Percentiles rank a stretch among this genome's conserved stretches.
Evolutionary conservation across 2,329 filamentous ascomycete species (phyloP).

Genomic region (Monilinia fructigena): DNA sequence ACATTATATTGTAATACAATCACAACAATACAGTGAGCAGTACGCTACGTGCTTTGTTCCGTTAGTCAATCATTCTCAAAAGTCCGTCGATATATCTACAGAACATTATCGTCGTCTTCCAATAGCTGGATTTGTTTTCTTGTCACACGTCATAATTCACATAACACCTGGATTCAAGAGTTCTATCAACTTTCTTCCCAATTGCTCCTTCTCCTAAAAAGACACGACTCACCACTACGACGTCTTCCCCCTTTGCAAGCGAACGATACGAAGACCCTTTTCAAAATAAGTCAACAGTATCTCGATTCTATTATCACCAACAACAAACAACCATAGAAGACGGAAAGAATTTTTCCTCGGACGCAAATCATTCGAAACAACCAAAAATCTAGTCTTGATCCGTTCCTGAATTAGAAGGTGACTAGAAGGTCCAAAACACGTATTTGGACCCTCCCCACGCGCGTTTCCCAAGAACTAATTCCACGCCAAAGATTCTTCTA

Average conservation of each 20-base stretch:
- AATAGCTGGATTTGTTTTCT: not conserved
- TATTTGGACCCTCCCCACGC: not conserved
- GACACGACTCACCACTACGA: not conserved
- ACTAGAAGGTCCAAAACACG: not conserved
- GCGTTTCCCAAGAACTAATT: not conserved
- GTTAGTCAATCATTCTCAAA: not conserved
- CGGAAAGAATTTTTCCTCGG: not conserved
- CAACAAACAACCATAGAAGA: not conserved
- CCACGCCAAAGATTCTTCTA: not conserved
- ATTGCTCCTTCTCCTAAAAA: not conserved
- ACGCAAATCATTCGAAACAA: not conserved
- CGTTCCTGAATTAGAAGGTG: not conserved
- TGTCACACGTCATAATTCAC: not conserved
- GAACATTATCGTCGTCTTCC: not conserved
- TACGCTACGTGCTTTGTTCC: not conserved
- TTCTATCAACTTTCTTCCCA: not conserved
- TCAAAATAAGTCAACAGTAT: not conserved
- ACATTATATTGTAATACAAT: conserved; percentile 2
- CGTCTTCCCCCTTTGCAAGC: not conserved
- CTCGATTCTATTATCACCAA: not conserved
- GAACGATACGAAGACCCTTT: not conserved
- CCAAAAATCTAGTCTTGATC: not conserved
- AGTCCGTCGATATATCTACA: not conserved
- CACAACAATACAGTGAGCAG: not conserved
- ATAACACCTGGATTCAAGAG: not conserved